A percentile compares a stretch with the other conserved stretches of the same genome.
These are phyloP conservation scores for Saccharum hybrid DNA, from an alignment of 202 grass and related monocot genomes.

Conservation along the genomic window DNA sequence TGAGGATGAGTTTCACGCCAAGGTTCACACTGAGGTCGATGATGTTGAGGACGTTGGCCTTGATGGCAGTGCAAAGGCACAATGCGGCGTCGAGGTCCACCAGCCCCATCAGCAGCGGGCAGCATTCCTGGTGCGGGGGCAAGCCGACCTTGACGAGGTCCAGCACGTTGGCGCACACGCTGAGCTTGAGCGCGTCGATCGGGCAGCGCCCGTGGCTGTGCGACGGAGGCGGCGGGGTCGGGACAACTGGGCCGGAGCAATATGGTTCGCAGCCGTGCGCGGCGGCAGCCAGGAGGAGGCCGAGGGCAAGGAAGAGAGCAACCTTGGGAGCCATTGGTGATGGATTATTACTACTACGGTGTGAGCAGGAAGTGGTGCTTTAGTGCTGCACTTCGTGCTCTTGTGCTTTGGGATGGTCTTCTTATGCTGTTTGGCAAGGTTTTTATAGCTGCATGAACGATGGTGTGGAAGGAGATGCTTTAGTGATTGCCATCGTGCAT, in stretches of 20 bases:
- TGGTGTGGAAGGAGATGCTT: slow-evolving; percentile 3
- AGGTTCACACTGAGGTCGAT: slow-evolving; percentile 57
- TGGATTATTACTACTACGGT: no score
- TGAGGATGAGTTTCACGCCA: slow-evolving; percentile 56
- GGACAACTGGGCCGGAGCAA: slow-evolving; percentile 7
- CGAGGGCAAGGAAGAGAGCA: slow-evolving; percentile 10
- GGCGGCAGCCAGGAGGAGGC: no score
- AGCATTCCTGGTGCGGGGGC: slow-evolving; percentile 43
- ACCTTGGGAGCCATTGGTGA: slow-evolving; percentile 28
- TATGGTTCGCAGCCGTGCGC: no score
- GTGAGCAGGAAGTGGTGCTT: not conserved
- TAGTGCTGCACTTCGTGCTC: slow-evolving; percentile 6
- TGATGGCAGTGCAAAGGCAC: slow-evolving; percentile 71
- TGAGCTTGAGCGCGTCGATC: slow-evolving; percentile 56
- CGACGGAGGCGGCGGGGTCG: slow-evolving; percentile 1
- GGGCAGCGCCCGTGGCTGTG: slow-evolving; percentile 39
- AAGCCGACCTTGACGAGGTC: slow-evolving; percentile 52
- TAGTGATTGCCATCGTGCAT: not conserved
- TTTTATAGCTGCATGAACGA: slow-evolving; percentile 23
- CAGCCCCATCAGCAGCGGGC: slow-evolving; percentile 42
- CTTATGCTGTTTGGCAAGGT: not conserved
- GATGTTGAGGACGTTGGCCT: slow-evolving; percentile 58
- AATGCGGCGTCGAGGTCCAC: slow-evolving; percentile 52
- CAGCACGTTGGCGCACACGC: slow-evolving; percentile 60
- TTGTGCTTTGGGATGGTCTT: slow-evolving; percentile 26